phyloP scores from a whole-genome alignment of 2,329 filamentous ascomycete genomes.

The Colletotrichum horii region DNA sequence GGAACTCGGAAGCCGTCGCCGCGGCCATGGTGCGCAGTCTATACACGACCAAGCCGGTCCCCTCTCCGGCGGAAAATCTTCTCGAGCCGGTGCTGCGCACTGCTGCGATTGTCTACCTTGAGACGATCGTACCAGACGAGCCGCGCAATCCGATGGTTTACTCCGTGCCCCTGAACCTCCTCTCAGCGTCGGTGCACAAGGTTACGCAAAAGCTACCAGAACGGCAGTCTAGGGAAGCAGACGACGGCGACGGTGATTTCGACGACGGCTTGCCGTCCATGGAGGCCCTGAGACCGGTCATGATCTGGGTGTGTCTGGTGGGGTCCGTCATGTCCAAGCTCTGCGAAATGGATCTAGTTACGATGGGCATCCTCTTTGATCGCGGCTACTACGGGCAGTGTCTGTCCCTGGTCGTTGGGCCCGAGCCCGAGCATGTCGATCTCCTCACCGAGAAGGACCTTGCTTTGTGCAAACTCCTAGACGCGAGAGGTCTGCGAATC shows the following conservation, averaged over 20 bases:
- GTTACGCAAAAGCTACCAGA: slow-evolving; percentile 3
- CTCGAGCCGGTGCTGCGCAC: slow-evolving; percentile 34
- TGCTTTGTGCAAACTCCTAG: slow-evolving; percentile 24
- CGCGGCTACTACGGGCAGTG: slow-evolving; percentile 29
- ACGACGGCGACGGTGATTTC: background rate
- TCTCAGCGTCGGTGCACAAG: slow-evolving; percentile 27
- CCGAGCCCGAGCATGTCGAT: slow-evolving; percentile 19
- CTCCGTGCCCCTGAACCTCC: slow-evolving; percentile 31
- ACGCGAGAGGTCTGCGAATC: slow-evolving; percentile 6
- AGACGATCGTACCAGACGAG: slow-evolving; percentile 36
- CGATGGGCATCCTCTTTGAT: slow-evolving; percentile 22
- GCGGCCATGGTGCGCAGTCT: background rate
- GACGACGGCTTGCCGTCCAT: background rate
- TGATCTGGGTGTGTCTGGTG: slow-evolving; percentile 33
- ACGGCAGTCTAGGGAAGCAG: background rate
- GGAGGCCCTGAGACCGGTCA: slow-evolving; percentile 22
- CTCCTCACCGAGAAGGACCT: slow-evolving; percentile 25
- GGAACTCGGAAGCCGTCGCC: background rate
- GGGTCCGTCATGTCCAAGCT: slow-evolving; percentile 30
- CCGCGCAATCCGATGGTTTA: slow-evolving; percentile 36
- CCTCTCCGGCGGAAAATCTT: background rate
- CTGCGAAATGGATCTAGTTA: slow-evolving; percentile 8
- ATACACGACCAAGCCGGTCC: background rate
- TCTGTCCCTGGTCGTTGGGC: slow-evolving; percentile 24
- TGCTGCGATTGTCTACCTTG: slow-evolving; percentile 33